These are phyloP conservation scores for Alternaria dauci DNA, from an alignment of 2,329 filamentous ascomycete genomes.

Conservation along the genomic window DNA sequence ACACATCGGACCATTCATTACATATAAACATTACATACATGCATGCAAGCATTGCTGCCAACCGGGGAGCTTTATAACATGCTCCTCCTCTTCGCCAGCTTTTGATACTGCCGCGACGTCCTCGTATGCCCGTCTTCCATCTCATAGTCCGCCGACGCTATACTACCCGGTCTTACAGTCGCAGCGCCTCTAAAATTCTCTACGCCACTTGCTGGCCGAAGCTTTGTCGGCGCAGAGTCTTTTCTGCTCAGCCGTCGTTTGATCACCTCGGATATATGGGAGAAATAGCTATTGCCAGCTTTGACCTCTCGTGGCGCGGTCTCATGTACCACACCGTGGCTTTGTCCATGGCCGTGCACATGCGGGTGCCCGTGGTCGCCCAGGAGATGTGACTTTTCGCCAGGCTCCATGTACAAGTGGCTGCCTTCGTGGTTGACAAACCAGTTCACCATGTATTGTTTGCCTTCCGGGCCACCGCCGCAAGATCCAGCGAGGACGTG, in stretches of 20 bases:
- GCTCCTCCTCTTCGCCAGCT: slow-evolving; percentile 50
- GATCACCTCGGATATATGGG: slow-evolving; percentile 14
- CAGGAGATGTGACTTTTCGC: slow-evolving; percentile 42
- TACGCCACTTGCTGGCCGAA: slow-evolving; percentile 34
- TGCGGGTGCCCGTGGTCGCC: slow-evolving; percentile 22
- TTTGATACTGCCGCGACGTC: slow-evolving; percentile 45
- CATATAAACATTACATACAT: background rate
- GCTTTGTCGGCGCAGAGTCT: slow-evolving; percentile 13
- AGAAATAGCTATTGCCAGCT: slow-evolving; percentile 1
- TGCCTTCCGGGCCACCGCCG: slow-evolving; percentile 63
- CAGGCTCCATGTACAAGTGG: slow-evolving; percentile 63
- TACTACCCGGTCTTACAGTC: slow-evolving; percentile 32
- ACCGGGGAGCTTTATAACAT: slow-evolving; percentile 42
- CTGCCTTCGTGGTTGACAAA: slow-evolving; percentile 57
- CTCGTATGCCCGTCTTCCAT: slow-evolving; percentile 48
- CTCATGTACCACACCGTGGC: slow-evolving; percentile 10
- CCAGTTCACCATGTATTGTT: slow-evolving; percentile 59
- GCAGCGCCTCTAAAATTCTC: slow-evolving; percentile 17
- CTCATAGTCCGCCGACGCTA: slow-evolving; percentile 36
- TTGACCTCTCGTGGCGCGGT: background rate
- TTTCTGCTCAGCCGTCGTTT: slow-evolving; percentile 23
- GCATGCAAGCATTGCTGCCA: background rate
- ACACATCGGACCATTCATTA: background rate
- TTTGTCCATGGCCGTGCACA: slow-evolving; percentile 16
- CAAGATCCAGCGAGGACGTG: slow-evolving; percentile 63